These are phyloP conservation scores for Garcia nutans DNA, from an alignment of 345 rosid genomes.

Conservation along the genomic window DNA sequence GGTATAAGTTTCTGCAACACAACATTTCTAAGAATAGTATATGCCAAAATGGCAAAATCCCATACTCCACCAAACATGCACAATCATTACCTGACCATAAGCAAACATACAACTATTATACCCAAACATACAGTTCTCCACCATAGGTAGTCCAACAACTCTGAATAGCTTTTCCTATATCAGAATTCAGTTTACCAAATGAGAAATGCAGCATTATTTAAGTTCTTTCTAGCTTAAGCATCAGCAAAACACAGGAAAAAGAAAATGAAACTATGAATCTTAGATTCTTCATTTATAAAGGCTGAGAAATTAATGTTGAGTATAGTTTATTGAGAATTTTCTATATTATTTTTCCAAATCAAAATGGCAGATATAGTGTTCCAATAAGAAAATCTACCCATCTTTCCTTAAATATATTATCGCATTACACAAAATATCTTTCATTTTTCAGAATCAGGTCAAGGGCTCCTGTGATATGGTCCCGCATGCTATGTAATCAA, in stretches of 20 bases:
- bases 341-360: neutral
- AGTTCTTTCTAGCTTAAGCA: neutral
- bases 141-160: conserved; percentile 87
- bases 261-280: neutral
- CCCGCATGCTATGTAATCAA: conserved; percentile 81
- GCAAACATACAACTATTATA: conserved; percentile 95
- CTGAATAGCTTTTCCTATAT: conserved; percentile 70
- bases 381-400: neutral
- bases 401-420: neutral
- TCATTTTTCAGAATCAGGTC: neutral
- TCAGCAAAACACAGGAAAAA: neutral
- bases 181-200: conserved; percentile 1
- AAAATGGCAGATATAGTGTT: neutral
- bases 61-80: neutral
- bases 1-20: conserved; percentile 82
- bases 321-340: neutral
- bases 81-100: conserved; percentile 75
- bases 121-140: conserved; percentile 93
- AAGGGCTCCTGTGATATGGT: conserved; percentile 69
- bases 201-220: neutral
- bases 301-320: neutral
- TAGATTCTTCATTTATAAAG: neutral
- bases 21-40: conserved; percentile 8
- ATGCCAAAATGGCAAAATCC: neutral
- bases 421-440: neutral